Conservation (phyloP, 1,139 yeast genomes). For the Magnusiomyces fungicola region DNA sequence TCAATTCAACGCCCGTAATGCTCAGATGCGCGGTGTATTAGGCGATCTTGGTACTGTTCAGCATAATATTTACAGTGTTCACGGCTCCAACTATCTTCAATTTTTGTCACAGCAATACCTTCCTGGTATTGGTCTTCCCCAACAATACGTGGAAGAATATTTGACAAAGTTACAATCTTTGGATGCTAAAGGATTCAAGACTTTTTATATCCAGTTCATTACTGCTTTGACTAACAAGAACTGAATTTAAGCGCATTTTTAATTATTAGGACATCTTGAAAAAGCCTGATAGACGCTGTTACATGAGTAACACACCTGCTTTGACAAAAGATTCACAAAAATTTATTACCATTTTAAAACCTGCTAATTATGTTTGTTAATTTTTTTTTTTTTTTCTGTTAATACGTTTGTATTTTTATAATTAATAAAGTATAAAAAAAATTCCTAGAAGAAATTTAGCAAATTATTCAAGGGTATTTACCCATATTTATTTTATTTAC, state of each 20-base stretch:
- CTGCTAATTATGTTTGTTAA: neutral
- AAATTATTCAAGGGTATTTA: too few species aligned
- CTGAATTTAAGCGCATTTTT: too few species aligned
- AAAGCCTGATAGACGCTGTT: too few species aligned
- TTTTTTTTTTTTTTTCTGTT: too few species aligned
- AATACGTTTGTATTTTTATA: too few species aligned
- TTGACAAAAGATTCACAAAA: too few species aligned
- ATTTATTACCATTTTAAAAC: neutral
- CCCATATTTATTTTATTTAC: too few species aligned
- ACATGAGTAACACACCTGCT: too few species aligned
- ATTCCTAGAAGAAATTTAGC: too few species aligned
- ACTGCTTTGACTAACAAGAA: constrained; percentile 2
- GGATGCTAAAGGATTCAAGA: constrained; percentile 27
- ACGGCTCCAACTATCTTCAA: constrained; percentile 27
- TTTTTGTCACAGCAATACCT: constrained; percentile 25
- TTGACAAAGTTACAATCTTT: constrained; percentile 21
- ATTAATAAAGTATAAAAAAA: too few species aligned
- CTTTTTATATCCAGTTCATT: constrained; percentile 22
- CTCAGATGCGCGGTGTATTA: constrained; percentile 66
- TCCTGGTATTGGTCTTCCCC: constrained; percentile 29
- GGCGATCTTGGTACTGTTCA: constrained; percentile 69
- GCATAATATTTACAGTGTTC: constrained; percentile 46
- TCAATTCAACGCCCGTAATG: constrained; percentile 63
- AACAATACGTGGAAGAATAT: constrained; percentile 24
- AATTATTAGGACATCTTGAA: too few species aligned